Percentiles rank a stretch among this genome's conserved stretches.
Conservation (phyloP, 441 rosid species). For the Populus hybrid region DNA sequence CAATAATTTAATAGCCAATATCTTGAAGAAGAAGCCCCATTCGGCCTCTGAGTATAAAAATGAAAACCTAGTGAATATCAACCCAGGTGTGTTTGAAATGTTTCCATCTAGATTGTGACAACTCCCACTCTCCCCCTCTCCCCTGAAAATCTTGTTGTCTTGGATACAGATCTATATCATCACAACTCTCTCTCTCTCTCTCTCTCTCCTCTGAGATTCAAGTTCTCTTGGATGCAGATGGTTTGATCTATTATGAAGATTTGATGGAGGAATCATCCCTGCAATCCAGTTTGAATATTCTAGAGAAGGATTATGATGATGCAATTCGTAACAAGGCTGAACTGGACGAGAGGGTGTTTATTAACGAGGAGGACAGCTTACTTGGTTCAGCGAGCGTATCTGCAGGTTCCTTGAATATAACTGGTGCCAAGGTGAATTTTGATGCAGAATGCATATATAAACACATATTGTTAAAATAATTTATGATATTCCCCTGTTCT, state of each 20-base stretch:
- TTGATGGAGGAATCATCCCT: slow-evolving; percentile 77
- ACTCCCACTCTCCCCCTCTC: not conserved
- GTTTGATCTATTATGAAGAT: slow-evolving; percentile 76
- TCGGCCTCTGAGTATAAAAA: slow-evolving; percentile 61
- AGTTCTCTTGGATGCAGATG: slow-evolving; percentile 50
- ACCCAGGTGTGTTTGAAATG: slow-evolving; percentile 44
- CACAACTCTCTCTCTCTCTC: not conserved
- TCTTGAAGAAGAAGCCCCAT: slow-evolving; percentile 59
- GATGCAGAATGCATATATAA: slow-evolving; percentile 5
- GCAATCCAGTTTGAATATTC: slow-evolving; percentile 48
- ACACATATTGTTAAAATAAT: not conserved
- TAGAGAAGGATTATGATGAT: slow-evolving; percentile 74
- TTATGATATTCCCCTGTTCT: not conserved
- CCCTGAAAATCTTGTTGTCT: not conserved
- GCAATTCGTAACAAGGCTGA: slow-evolving; percentile 63
- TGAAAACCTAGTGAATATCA: slow-evolving; percentile 59
- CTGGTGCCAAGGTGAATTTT: slow-evolving; percentile 61
- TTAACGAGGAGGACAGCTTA: slow-evolving; percentile 77
- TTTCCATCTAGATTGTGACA: not conserved
- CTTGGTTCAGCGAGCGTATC: slow-evolving; percentile 80
- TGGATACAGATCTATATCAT: not conserved
- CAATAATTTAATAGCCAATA: slow-evolving; percentile 56
- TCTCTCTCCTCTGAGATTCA: not conserved
- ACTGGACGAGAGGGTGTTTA: slow-evolving; percentile 82
- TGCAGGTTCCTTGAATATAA: slow-evolving; percentile 57